Evolutionary conservation across 139 green algal genomes (phyloP), one percentile per base, ranked within the genome.

Genomic region (Zygnema cylindricum): DNA sequence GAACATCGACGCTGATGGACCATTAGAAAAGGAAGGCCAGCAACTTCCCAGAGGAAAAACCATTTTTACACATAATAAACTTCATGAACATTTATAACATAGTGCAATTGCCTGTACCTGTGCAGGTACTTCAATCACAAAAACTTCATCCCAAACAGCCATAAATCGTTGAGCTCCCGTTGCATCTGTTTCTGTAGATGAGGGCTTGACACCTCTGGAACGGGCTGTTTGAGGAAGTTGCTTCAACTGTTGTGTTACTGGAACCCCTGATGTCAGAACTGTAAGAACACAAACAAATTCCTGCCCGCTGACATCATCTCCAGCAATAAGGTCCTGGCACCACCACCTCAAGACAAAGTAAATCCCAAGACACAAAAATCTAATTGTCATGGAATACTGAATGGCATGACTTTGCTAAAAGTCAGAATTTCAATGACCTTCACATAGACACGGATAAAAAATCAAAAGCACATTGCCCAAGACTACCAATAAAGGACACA

Each of bases 131-230:
- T 90, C 85, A 82, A 90, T 87, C 21, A 90, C 35, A 55, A 90
- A 90, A n/a, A 89, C 77, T 49, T 90, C 85, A 55, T 90, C 21
- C 85, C 85, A 90, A n/a, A 33, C 25, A 3, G 41, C 85, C n/a
- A 1, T 54, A 41, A 54, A 39, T 49, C 2, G 3, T 21, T 7
- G n/a, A 69, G 3, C 32, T 77, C 84, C n/a, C 7, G 16, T 87
- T 33, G 11, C 43, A 2, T 41, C 7, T 30, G 32, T 23, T 7
- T 76, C 38, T 36, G 33, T 42, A 30, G 36, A 23, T 83, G 23
- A 25, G 0, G 84, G 16, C 76, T 25, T 75, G 23, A 90, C 43
- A 42, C 43, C 54, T 32, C 85, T 73, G 0, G 85, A 49, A 0
- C 85, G 85, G 0, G 85, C 85, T 1, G 49, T 90, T 75, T 90